These are phyloP conservation scores for Tillandsia leiboldiana DNA, from an alignment of 176 grass and related monocot genomes.

Conservation along the genomic window DNA sequence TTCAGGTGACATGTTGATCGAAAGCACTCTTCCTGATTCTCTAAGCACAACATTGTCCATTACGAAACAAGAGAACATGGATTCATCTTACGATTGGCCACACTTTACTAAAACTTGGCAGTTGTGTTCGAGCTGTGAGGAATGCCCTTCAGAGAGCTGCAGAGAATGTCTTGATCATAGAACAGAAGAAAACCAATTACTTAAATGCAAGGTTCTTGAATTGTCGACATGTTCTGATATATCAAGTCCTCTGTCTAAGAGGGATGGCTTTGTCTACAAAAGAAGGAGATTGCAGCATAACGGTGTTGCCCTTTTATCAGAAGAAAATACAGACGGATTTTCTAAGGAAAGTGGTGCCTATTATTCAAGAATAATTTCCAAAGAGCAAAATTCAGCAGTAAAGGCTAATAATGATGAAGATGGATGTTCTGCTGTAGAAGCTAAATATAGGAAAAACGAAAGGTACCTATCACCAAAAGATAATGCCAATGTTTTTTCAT, in stretches of 20 bases:
- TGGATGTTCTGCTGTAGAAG: not conserved
- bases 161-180: conserved; percentile 21
- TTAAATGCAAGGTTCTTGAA: conserved; percentile 16
- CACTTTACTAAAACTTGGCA: conserved; percentile 36
- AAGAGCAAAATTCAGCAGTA: conserved; percentile 26
- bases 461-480: conserved; percentile 13
- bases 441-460: conserved; percentile 17
- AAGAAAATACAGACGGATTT: conserved; percentile 27
- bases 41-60: not conserved
- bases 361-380: conserved; percentile 12
- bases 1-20: conserved; percentile 12
- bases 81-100: conserved; percentile 13
- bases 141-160: conserved; percentile 25
- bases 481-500: conserved; percentile 19
- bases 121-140: conserved; percentile 44
- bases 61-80: conserved; percentile 9
- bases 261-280: conserved; percentile 47
- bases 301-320: conserved; percentile 29
- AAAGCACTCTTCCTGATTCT: conserved; percentile 16
- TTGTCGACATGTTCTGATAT: conserved; percentile 25
- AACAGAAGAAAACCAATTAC: conserved; percentile 31
- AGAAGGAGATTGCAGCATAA: conserved; percentile 49
- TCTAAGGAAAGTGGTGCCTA: conserved; percentile 8
- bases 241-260: conserved; percentile 37
- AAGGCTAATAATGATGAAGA: not conserved